A percentile compares a stretch with the other conserved stretches of the same genome.
Conservation (phyloP, 768 basidiomycete species). For the Panus rudis region DNA sequence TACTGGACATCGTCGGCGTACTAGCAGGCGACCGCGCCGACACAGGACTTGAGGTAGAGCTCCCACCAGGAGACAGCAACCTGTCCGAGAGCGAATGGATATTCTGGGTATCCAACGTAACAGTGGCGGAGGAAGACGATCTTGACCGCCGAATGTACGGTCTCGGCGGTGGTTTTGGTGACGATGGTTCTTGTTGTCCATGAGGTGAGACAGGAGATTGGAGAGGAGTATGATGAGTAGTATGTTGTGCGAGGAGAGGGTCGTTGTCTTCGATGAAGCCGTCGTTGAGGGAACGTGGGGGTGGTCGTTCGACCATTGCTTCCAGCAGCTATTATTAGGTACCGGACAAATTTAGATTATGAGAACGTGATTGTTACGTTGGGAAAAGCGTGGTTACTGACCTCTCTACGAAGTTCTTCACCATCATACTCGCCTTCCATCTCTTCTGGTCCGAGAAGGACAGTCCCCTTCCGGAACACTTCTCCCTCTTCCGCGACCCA, state of each 20-base stretch:
- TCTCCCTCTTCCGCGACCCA: conserved; percentile 96
- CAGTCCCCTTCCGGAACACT: conserved; percentile 87
- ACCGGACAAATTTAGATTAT: background rate
- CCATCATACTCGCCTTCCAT: conserved; percentile 88
- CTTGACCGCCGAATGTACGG: conserved; percentile 55
- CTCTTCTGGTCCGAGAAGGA: conserved; percentile 74
- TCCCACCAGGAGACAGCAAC: background rate
- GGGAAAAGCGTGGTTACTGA: conserved; percentile 24
- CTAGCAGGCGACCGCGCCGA: background rate
- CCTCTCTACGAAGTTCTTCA: conserved; percentile 81
- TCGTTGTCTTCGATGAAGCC: conserved; percentile 29
- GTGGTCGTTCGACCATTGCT: conserved; percentile 81
- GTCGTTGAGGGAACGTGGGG: conserved; percentile 64
- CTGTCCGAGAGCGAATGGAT: conserved; percentile 5
- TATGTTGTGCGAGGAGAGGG: too few relatives aligned
- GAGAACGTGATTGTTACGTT: background rate
- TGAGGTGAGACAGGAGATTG: conserved; percentile 11
- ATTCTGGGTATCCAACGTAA: background rate
- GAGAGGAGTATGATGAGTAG: conserved; percentile 1
- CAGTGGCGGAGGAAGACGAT: conserved; percentile 31
- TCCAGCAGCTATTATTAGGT: conserved; percentile 54
- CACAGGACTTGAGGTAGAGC: background rate
- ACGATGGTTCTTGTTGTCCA: too few relatives aligned
- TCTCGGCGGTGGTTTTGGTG: conserved; percentile 40
- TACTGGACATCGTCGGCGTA: background rate